These are phyloP conservation scores for Debaryomyces coudertii DNA, from an alignment of 1,139 yeast genomes.

Conservation along the genomic window DNA sequence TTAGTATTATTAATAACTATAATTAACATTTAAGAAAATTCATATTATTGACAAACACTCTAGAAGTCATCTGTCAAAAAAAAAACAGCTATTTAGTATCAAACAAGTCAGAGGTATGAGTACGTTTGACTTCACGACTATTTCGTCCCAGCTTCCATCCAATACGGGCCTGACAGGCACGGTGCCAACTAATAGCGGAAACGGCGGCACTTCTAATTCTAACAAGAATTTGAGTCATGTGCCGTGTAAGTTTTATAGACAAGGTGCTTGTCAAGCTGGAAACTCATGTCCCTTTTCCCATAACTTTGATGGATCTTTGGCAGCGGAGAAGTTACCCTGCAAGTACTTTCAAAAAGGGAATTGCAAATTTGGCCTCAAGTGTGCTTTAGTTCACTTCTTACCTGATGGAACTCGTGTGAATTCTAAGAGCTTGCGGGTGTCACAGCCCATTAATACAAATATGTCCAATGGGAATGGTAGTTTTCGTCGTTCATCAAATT, in stretches of 20 bases:
- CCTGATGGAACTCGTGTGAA: slow-evolving; percentile 89
- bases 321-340: slow-evolving; percentile 75
- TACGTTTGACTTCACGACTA: slow-evolving; percentile 9
- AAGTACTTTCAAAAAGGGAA: slow-evolving; percentile 93
- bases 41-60: too few relatives aligned
- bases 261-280: slow-evolving; percentile 96
- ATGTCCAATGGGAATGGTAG: slow-evolving; percentile 5
- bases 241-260: slow-evolving; percentile 90
- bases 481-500: slow-evolving; percentile 4
- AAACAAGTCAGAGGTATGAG: slow-evolving; percentile 9
- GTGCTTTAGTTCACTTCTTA: slow-evolving; percentile 88
- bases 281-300: slow-evolving; percentile 90
- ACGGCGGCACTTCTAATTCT: slow-evolving; percentile 15
- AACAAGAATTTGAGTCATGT: slow-evolving; percentile 75
- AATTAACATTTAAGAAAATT: too few relatives aligned
- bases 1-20: too few relatives aligned
- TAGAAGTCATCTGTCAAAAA: background rate
- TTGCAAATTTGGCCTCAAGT: slow-evolving; percentile 89
- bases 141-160: slow-evolving; percentile 34
- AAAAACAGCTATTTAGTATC: background rate
- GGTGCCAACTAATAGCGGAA: slow-evolving; percentile 21
- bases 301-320: slow-evolving; percentile 58
- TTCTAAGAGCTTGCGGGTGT: slow-evolving; percentile 32
- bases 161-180: slow-evolving; percentile 49
- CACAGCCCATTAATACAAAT: slow-evolving; percentile 15